Evolutionary conservation across 371 early-diverging fungal species (phyloP), one percentile per base, ranked within the genome.

Genomic region (Lichtheimia ornata): DNA sequence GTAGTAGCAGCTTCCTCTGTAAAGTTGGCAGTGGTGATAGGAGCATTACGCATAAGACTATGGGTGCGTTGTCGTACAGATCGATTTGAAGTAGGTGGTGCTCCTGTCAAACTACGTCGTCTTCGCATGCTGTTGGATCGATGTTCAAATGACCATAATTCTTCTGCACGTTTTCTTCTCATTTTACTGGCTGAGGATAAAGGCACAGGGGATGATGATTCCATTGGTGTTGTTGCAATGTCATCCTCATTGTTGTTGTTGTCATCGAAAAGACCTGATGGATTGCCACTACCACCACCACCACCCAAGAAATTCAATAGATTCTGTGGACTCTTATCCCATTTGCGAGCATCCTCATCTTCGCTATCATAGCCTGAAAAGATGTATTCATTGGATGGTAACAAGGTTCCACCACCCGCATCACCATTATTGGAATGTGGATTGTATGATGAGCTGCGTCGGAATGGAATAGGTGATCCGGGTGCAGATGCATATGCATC

Each of bases 321-420:
- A 40, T 75, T 67, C 4, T 65, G 61, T 4, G 81, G 71, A 54
- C 64, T 71, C 20, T 70, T 72, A 59, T 73, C 73, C 71, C 72
- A 76, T 42, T 69, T 57, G 3, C 70, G 50, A 13, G 59, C 40
- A 42, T 79, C 84, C 24, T 85, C 89, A 13, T 83, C 86, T 9
- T 91, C 89, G 1, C 81, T 84, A 50, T 89, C 86, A 3, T 82
- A 82, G 69, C 84, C 75, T 45, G 77, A 84, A 3, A 81, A 74
- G 35, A 35, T 35, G 18, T 83, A 81, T 57, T 86, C 88, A 22
- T 81, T 84, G 27, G 85, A 82, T 14, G 85, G 60, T 3, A 81
- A 24, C 9, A 67, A 47, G 6, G 63, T 57, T 1, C 67, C 67
- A 2, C 66, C 67, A 13, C 64, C 69, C 1, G 62, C 64, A 55